A percentile compares a stretch with the other conserved stretches of the same genome.
Evolutionary conservation across 1,139 yeast genomes (phyloP).

Genomic region (Kodamaea alishanica): DNA sequence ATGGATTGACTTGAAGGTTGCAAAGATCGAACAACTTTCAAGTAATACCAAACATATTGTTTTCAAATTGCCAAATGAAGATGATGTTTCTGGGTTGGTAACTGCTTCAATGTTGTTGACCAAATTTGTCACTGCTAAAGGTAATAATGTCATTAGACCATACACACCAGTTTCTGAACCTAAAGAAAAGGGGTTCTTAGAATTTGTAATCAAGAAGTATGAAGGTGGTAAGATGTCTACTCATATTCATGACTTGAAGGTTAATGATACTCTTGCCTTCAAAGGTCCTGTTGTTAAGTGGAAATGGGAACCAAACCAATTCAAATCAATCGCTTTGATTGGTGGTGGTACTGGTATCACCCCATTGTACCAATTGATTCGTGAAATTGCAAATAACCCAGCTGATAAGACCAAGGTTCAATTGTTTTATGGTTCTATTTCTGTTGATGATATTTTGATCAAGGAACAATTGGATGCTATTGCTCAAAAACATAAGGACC

Average conservation of each 20-base stretch:
- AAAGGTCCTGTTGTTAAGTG: constrained; percentile 94
- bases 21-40: constrained; percentile 53
- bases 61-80: constrained; percentile 67
- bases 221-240: constrained; percentile 80
- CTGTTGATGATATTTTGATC: constrained; percentile 74
- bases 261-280: constrained; percentile 79
- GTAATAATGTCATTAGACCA: constrained; percentile 88
- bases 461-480: constrained; percentile 69
- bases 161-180: constrained; percentile 87
- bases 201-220: constrained; percentile 81
- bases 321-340: constrained; percentile 71
- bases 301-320: constrained; percentile 87
- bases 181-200: constrained; percentile 68
- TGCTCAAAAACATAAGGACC: constrained; percentile 65
- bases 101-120: constrained; percentile 79
- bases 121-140: constrained; percentile 80
- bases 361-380: constrained; percentile 84
- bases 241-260: constrained; percentile 69
- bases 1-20: constrained; percentile 80
- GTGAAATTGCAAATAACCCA: constrained; percentile 67
- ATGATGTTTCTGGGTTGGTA: constrained; percentile 72
- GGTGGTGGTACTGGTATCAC: constrained; percentile 98
- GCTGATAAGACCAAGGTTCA: constrained; percentile 80
- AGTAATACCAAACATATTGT: constrained; percentile 65
- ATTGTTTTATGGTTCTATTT: constrained; percentile 74